Percentiles rank a stretch among this genome's conserved stretches.
phyloP scores from a whole-genome alignment of 495 filamentous ascomycete genomes.

The Penicillium desertorum region DNA sequence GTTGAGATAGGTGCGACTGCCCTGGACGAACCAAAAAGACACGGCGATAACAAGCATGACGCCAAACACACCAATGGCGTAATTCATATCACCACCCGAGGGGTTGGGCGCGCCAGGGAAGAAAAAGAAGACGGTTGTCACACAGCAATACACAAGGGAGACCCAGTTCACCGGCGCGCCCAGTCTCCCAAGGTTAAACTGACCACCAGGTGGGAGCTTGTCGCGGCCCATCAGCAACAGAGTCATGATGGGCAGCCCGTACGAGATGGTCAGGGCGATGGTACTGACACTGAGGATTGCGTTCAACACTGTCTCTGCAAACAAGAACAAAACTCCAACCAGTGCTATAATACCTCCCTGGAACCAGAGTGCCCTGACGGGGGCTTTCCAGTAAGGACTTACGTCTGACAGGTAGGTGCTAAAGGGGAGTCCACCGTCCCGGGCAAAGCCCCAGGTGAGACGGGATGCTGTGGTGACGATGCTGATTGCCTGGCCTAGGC shows the following conservation, averaged over 20 bases:
- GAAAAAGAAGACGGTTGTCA: constrained; percentile 49
- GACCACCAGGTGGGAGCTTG: constrained; percentile 38
- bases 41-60: constrained; percentile 48
- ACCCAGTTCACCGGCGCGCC: constrained; percentile 38
- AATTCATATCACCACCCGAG: constrained; percentile 44
- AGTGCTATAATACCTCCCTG: constrained; percentile 42
- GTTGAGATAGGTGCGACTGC: constrained; percentile 35
- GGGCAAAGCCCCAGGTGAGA: constrained; percentile 55
- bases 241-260: constrained; percentile 43
- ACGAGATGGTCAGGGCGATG: constrained; percentile 47
- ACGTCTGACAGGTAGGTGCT: constrained; percentile 39
- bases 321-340: constrained; percentile 44
- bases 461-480: constrained; percentile 50
- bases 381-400: constrained; percentile 37
- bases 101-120: constrained; percentile 44
- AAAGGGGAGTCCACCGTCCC: constrained; percentile 52
- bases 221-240: constrained; percentile 42
- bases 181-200: constrained; percentile 39
- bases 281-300: constrained; percentile 49
- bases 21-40: constrained; percentile 44
- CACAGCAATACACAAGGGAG: constrained; percentile 40
- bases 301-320: constrained; percentile 45
- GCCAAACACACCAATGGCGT: constrained; percentile 48
- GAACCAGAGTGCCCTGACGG: constrained; percentile 43
- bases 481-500: constrained; percentile 43